Percentiles rank a stretch among this genome's conserved stretches.
These are phyloP conservation scores for Cryphonectria radicalis DNA, from an alignment of 2,329 filamentous ascomycete species.

Conservation along the genomic window DNA sequence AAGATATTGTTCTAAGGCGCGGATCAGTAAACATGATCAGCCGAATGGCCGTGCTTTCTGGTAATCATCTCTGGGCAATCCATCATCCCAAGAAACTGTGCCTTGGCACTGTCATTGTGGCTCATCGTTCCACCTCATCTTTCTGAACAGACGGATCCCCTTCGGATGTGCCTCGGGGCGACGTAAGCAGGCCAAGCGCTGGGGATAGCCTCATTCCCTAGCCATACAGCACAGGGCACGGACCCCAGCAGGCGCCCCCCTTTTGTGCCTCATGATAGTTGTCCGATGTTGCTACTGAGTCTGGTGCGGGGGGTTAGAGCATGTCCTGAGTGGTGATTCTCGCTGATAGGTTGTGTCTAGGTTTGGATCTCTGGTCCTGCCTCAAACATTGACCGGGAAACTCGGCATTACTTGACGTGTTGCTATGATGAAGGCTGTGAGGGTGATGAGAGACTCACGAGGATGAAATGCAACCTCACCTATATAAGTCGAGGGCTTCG, in stretches of 20 bases:
- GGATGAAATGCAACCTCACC: neutral
- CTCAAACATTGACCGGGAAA: neutral
- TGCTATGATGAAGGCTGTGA: neutral
- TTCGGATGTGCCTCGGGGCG: neutral
- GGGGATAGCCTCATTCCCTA: neutral
- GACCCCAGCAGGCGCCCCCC: neutral
- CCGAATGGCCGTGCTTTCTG: neutral
- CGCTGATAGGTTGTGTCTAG: neutral
- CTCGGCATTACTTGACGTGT: neutral
- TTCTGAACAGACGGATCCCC: neutral
- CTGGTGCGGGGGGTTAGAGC: neutral
- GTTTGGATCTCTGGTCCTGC: neutral
- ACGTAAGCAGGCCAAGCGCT: conserved; percentile 4
- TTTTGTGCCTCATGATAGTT: neutral
- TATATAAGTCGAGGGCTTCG: neutral
- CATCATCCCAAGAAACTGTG: neutral
- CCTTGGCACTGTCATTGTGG: conserved; percentile 7
- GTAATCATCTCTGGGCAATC: neutral
- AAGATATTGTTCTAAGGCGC: neutral
- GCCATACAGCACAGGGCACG: neutral
- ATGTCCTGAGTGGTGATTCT: neutral
- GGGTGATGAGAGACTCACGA: neutral
- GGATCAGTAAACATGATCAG: neutral
- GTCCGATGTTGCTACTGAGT: neutral
- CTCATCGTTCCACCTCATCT: conserved; percentile 5